phyloP scores from a whole-genome alignment of 83 land plant genomes.

The Picea abies region DNA sequence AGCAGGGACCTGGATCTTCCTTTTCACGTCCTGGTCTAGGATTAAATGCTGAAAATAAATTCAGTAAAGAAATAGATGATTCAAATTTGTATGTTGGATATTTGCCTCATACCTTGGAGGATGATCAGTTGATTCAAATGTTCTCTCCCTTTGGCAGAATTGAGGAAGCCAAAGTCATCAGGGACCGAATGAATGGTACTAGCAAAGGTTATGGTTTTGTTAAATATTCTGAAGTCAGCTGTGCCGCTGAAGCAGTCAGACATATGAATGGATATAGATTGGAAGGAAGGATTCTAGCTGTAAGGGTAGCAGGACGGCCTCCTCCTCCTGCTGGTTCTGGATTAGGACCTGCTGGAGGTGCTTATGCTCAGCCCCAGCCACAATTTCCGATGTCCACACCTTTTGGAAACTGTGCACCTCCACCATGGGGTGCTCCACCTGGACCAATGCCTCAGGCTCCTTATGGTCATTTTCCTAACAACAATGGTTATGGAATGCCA shows the following conservation, averaged over 20 bases:
- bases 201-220: conserved; percentile 97
- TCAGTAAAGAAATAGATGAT: conserved; percentile 76
- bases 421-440: not conserved
- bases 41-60: conserved; percentile 13
- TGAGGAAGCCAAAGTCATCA: conserved; percentile 81
- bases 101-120: conserved; percentile 78
- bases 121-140: conserved; percentile 69
- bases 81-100: conserved; percentile 89
- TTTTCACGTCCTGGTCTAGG: conserved; percentile 15
- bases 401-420: conserved; percentile 31
- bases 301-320: conserved; percentile 88
- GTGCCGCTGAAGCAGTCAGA: conserved; percentile 74
- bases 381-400: conserved; percentile 40
- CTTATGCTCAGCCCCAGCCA: conserved; percentile 50
- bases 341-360: conserved; percentile 59
- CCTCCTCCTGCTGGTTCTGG: conserved; percentile 77
- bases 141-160: conserved; percentile 79
- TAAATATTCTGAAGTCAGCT: conserved; percentile 63
- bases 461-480: conserved; percentile 38
- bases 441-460: conserved; percentile 26
- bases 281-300: conserved; percentile 81
- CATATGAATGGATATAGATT: conserved; percentile 80
- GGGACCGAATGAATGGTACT: conserved; percentile 68
- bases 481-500: conserved; percentile 33
- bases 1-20: not conserved